Conservation (phyloP, 345 rosid genomes). For the Moricandia moricandioides region DNA sequence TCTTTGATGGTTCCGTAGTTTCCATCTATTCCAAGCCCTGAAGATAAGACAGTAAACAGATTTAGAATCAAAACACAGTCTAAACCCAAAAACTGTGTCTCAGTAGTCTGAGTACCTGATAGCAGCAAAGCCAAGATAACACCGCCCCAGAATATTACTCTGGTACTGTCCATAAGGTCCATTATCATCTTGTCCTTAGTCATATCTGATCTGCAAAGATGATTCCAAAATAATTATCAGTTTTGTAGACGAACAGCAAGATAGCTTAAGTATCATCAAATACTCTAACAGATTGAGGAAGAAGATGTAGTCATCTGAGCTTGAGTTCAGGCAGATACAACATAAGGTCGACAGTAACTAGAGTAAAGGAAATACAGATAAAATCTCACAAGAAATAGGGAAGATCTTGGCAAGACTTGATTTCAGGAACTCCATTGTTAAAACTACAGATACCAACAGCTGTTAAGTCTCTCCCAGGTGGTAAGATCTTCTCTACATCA, state of each 20-base stretch:
- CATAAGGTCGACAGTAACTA: too few species aligned
- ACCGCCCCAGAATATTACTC: constrained; percentile 61
- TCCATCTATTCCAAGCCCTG: constrained; percentile 89
- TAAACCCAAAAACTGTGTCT: neutral
- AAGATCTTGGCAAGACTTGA: constrained; percentile 78
- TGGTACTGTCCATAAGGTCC: constrained; percentile 59
- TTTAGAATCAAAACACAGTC: neutral
- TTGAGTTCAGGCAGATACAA: too few species aligned
- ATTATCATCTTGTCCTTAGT: constrained; percentile 72
- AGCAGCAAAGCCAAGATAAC: constrained; percentile 69
- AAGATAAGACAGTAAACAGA: constrained; percentile 11
- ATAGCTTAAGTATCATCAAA: constrained; percentile 1
- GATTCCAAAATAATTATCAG: constrained; percentile 3
- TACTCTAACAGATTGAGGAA: neutral
- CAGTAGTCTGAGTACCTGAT: constrained; percentile 46
- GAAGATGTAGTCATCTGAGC: neutral
- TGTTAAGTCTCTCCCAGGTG: constrained; percentile 62
- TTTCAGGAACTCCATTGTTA: constrained; percentile 62
- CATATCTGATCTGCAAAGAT: constrained; percentile 63
- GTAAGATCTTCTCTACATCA: constrained; percentile 91
- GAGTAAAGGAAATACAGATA: too few species aligned
- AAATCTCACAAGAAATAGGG: constrained; percentile 89
- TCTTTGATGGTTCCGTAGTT: constrained; percentile 53
- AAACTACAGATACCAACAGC: constrained; percentile 67
- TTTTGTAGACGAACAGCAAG: constrained; percentile 5